Conservation (phyloP, 441 rosid species). For the Populus trichocarpa region DNA sequence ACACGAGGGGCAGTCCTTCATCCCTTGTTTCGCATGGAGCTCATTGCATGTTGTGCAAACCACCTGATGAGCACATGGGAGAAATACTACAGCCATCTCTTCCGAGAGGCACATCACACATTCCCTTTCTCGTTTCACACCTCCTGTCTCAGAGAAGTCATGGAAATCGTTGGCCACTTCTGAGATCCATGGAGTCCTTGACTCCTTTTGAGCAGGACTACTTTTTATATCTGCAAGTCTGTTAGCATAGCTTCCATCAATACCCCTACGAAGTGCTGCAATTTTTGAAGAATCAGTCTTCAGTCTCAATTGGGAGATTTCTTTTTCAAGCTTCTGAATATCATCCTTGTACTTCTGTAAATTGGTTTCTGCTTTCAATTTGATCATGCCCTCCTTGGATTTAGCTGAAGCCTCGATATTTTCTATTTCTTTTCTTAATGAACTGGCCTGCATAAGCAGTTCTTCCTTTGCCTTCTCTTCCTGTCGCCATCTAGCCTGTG, state of each 20-base stretch:
- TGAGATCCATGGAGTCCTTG: conserved; percentile 20
- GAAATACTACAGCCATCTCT: conserved; percentile 82
- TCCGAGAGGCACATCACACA: conserved; percentile 99
- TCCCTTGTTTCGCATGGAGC: conserved; percentile 89
- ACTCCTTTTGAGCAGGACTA: conserved; percentile 27
- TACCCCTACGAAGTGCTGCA: conserved; percentile 77
- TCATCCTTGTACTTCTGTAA: conserved; percentile 57
- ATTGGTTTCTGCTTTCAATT: conserved; percentile 60
- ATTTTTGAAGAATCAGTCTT: conserved; percentile 70
- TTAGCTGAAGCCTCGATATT: conserved; percentile 61
- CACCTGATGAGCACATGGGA: conserved; percentile 93
- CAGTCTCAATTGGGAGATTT: conserved; percentile 72
- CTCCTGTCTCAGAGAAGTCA: conserved; percentile 32
- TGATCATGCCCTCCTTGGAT: conserved; percentile 57
- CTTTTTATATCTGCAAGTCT: conserved; percentile 29
- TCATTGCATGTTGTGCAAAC: conserved; percentile 81
- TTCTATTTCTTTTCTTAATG: conserved; percentile 58
- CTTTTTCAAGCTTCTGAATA: conserved; percentile 67
- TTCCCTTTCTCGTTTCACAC: conserved; percentile 78
- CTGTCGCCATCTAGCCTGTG: conserved; percentile 83
- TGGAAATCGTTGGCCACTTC: conserved; percentile 28
- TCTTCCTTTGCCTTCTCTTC: conserved; percentile 66
- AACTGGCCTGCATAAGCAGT: conserved; percentile 43
- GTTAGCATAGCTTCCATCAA: conserved; percentile 59
- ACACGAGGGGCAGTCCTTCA: conserved; percentile 97